Base-by-base conservation (phyloP, 495 filamentous ascomycete genomes). In the Aspergillus taichungensis region DNA sequence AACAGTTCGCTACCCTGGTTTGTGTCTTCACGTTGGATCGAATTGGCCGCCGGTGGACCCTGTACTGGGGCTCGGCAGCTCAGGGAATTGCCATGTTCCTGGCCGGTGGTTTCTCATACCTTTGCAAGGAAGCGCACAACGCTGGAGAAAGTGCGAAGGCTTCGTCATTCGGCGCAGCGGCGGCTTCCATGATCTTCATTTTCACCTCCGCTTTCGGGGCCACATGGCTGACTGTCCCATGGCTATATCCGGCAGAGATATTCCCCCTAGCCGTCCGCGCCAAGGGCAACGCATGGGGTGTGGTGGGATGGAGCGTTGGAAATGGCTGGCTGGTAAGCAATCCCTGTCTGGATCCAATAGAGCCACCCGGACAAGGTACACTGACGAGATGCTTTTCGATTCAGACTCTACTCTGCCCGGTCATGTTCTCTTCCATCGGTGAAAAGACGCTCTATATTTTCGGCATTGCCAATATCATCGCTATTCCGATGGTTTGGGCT, bases 181-280 rank as follows among this genome's bases (percentile, higher is more conserved):
- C 73, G 3, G 66, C 68, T 0, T 62, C 66, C 14, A 72, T 81
- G 45, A 69, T 77, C 32, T 79, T 73, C 56, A 59, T 81, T 7
- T 79, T 72, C 60, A 76, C 72, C 9, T 62, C 61, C 30, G 59
- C 77, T 8, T 83, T 82, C 48, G 77, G 77, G 35, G 78, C 77
- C 5, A 80, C 79, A 3, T 82, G 79, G 79, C 60, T 83, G 6
- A 82, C 77, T 0, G 77, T 80, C 3, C 78, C 78, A 3, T 81
- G 75, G 76, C 53, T 82, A 6, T 82, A 82, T 49, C 78, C 78
- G 0, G 74, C 78, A 24, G 78, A 83, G 53, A 83, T 83, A 30
- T 81, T 83, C 59, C 79, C 79, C 1, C 60, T 82, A 9, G 63
- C 74, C 40, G 69, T 81, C n/a, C 69, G 79, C 27, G 78, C 77